Evolutionary conservation across 768 basidiomycete genomes (phyloP).

Genomic region (Rhodosporidiobolus sp.): DNA sequence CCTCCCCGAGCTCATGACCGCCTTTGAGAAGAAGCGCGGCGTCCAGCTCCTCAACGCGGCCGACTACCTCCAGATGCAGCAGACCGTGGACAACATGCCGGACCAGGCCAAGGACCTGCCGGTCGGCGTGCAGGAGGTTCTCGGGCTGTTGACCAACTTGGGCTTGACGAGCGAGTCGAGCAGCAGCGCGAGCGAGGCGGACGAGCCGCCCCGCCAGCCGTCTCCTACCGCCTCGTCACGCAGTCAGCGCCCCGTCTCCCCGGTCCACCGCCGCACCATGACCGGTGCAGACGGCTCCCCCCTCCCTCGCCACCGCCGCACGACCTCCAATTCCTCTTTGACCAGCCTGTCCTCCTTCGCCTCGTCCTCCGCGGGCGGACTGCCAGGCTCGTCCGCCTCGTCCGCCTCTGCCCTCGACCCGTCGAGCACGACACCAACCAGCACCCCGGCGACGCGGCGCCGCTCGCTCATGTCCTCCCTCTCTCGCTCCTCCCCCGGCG

Average conservation of each 20-base stretch:
- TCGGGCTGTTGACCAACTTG: conserved; percentile 9
- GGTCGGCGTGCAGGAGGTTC: conserved; percentile 24
- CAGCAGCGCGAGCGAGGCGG: neutral
- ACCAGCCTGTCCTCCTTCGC: neutral
- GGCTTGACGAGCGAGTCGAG: conserved; percentile 9
- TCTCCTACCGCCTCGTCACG: neutral
- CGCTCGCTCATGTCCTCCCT: conserved; percentile 8
- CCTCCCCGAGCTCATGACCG: conserved; percentile 21
- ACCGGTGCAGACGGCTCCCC: conserved; percentile 13
- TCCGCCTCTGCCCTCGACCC: neutral
- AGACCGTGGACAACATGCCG: neutral
- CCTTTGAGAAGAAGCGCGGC: conserved; percentile 22
- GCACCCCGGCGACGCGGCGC: conserved; percentile 2
- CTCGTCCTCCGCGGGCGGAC: neutral
- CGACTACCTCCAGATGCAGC: conserved; percentile 3
- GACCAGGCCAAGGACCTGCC: conserved; percentile 2
- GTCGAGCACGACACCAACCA: neutral
- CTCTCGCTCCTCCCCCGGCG: conserved; percentile 8
- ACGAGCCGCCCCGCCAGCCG: neutral
- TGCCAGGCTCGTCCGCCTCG: neutral
- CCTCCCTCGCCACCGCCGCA: conserved; percentile 11
- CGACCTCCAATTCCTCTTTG: neutral
- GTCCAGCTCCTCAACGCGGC: conserved; percentile 17
- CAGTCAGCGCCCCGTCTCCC: neutral
- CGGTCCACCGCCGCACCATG: neutral